These are phyloP conservation scores for Suhomyces maxii DNA, from an alignment of 1,139 yeast species.

Conservation along the genomic window DNA sequence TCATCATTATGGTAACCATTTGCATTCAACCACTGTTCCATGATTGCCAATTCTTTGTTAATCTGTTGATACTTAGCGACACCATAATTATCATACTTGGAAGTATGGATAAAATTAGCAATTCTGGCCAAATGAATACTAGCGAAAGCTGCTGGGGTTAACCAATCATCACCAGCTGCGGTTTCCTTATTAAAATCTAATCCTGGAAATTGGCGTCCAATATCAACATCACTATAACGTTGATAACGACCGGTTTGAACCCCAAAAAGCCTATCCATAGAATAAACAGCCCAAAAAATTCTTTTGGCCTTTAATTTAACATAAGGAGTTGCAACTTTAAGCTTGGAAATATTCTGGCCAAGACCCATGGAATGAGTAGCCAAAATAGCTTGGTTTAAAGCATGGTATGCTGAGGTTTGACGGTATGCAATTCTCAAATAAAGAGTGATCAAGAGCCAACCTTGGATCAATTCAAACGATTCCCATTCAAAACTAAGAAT, in stretches of 20 bases:
- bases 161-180: slow-evolving; percentile 49
- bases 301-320: slow-evolving; percentile 53
- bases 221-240: slow-evolving; percentile 41
- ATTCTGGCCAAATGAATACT: slow-evolving; percentile 45
- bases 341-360: slow-evolving; percentile 27
- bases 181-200: slow-evolving; percentile 29
- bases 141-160: slow-evolving; percentile 51
- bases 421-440: slow-evolving; percentile 58
- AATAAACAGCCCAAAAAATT: slow-evolving; percentile 58
- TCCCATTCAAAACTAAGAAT: slow-evolving; percentile 67
- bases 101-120: slow-evolving; percentile 37
- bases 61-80: slow-evolving; percentile 35
- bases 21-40: slow-evolving; percentile 36
- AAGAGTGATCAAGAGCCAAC: slow-evolving; percentile 56
- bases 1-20: slow-evolving; percentile 39
- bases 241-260: slow-evolving; percentile 55
- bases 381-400: slow-evolving; percentile 54
- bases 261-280: slow-evolving; percentile 55
- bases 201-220: slow-evolving; percentile 33
- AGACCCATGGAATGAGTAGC: slow-evolving; percentile 62
- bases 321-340: slow-evolving; percentile 34
- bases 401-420: slow-evolving; percentile 55
- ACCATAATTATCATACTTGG: slow-evolving; percentile 28
- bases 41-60: slow-evolving; percentile 30
- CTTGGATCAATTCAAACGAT: slow-evolving; percentile 62